A percentile compares a stretch with the other conserved stretches of the same genome.
phyloP scores from a whole-genome alignment of 371 early-diverging fungal genomes.

The Choanephora cucurbitarum region DNA sequence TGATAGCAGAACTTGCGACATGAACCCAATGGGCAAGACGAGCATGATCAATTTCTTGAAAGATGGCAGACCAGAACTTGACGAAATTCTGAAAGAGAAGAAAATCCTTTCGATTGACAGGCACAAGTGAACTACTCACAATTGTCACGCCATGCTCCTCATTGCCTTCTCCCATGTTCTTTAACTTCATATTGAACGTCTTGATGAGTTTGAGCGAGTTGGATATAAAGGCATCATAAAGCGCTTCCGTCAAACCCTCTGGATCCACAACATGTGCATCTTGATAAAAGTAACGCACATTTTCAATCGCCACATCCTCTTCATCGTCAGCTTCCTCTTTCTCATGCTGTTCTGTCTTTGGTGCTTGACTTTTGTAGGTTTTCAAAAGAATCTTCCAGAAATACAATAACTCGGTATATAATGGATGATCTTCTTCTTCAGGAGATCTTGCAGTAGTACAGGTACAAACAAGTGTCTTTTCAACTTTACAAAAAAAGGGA shows the following conservation, averaged over 20 bases:
- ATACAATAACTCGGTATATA: constrained; percentile 33
- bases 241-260: constrained; percentile 13
- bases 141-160: constrained; percentile 3
- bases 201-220: constrained; percentile 28
- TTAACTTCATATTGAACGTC: constrained; percentile 37
- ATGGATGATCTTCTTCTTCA: constrained; percentile 16
- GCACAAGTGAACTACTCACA: constrained; percentile 39
- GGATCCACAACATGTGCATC: constrained; percentile 1
- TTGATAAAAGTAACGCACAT: constrained; percentile 2
- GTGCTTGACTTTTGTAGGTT: neutral
- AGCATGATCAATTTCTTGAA: constrained; percentile 46
- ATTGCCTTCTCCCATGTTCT: constrained; percentile 14
- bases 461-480: constrained; percentile 60
- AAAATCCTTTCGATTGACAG: constrained; percentile 69
- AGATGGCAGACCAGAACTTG: constrained; percentile 63
- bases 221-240: constrained; percentile 40
- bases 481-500: constrained; percentile 52
- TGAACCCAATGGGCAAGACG: constrained; percentile 64
- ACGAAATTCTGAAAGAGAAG: constrained; percentile 69
- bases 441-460: constrained; percentile 31
- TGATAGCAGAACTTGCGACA: constrained; percentile 52
- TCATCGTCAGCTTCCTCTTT: constrained; percentile 8
- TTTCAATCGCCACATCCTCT: constrained; percentile 5
- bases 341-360: neutral
- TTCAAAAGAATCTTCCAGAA: constrained; percentile 41